Evolutionary conservation across 768 basidiomycete genomes (phyloP).

Genomic region (Naganishia onofrii): DNA sequence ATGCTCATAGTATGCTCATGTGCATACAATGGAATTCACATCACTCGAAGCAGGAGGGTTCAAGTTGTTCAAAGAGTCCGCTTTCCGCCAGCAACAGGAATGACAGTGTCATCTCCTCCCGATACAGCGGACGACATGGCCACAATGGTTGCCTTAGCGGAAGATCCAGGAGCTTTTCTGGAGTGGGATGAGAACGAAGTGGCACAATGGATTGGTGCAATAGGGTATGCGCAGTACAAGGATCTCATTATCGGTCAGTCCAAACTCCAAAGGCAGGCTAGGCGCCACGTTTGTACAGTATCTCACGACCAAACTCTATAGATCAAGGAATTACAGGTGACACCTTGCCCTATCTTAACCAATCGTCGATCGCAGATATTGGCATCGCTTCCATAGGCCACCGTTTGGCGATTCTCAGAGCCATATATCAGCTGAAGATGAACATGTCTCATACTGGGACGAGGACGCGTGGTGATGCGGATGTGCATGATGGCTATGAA

Average conservation of each 20-base stretch:
- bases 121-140: not conserved
- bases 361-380: conserved; percentile 77
- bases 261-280: no score
- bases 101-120: conserved; percentile 2
- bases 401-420: conserved; percentile 83
- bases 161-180: conserved; percentile 31
- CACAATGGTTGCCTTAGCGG: not conserved
- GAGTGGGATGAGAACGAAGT: conserved; percentile 59
- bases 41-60: no score
- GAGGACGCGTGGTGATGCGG: not conserved
- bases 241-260: conserved; percentile 72
- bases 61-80: not conserved
- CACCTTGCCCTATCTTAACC: conserved; percentile 75
- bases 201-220: conserved; percentile 67
- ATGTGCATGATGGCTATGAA: not conserved
- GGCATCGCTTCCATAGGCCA: conserved; percentile 90
- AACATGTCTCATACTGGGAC: conserved; percentile 46
- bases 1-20: no score
- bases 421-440: conserved; percentile 84
- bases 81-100: not conserved
- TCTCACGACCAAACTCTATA: no score
- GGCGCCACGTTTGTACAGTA: no score
- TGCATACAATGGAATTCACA: no score
- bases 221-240: conserved; percentile 85
- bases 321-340: conserved; percentile 93